phyloP scores from a whole-genome alignment of 2,329 filamentous ascomycete genomes.

The Colletotrichum kahawae region DNA sequence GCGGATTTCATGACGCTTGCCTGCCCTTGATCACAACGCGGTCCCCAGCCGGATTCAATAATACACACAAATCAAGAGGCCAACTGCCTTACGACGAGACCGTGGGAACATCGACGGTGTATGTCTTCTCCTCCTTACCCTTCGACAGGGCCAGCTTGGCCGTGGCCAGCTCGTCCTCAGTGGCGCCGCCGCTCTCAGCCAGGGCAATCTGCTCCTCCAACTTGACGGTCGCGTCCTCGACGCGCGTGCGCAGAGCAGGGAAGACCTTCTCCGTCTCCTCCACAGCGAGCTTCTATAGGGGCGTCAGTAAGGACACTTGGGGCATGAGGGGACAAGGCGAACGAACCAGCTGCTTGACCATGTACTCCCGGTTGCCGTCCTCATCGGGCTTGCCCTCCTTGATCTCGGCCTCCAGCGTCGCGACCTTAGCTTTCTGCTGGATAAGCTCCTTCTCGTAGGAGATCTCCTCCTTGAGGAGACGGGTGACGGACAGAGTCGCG shows the following conservation, averaged over 20 bases:
- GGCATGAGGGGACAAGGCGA: background rate
- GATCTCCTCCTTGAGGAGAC: slow-evolving; percentile 88
- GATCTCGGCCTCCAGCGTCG: slow-evolving; percentile 69
- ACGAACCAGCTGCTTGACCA: slow-evolving; percentile 85
- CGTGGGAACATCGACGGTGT: background rate
- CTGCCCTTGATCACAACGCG: background rate
- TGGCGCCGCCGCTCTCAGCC: slow-evolving; percentile 51
- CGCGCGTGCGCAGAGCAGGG: slow-evolving; percentile 71
- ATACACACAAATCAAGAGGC: background rate
- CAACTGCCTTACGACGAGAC: background rate
- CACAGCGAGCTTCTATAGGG: slow-evolving; percentile 72
- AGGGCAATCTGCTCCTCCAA: slow-evolving; percentile 79
- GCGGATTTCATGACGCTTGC: background rate
- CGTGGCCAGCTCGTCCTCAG: slow-evolving; percentile 55
- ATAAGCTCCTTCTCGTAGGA: slow-evolving; percentile 88
- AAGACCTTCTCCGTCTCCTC: slow-evolving; percentile 89
- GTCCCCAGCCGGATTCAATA: background rate
- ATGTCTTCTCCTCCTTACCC: slow-evolving; percentile 45
- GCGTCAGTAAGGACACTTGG: background rate
- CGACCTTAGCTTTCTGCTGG: slow-evolving; percentile 74
- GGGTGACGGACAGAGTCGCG: slow-evolving; percentile 77
- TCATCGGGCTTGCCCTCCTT: slow-evolving; percentile 53
- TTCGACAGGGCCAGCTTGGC: slow-evolving; percentile 59
- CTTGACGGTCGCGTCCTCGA: slow-evolving; percentile 72
- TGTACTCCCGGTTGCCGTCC: slow-evolving; percentile 78